Evolutionary conservation across 768 basidiomycete genomes (phyloP).

Genomic region (Pleurotus cornucopiae): DNA sequence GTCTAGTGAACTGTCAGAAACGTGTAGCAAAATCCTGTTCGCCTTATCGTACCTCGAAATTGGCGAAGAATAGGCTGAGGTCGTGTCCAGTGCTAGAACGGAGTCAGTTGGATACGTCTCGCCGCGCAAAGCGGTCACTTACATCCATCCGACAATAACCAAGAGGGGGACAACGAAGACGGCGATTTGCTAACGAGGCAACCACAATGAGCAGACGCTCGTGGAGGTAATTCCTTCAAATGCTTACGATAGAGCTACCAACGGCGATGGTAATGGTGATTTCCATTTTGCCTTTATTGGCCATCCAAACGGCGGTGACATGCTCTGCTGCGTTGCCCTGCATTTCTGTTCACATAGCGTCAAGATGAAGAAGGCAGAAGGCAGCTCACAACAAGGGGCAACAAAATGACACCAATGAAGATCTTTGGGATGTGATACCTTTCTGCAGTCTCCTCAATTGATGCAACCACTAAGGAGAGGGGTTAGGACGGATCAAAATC

Average conservation of each 20-base stretch:
- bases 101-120: not conserved
- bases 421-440: slow-evolving; percentile 77
- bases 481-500: slow-evolving; percentile 19
- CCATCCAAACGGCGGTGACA: slow-evolving; percentile 84
- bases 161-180: slow-evolving; percentile 83
- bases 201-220: not conserved
- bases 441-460: slow-evolving; percentile 87
- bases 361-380: not conserved
- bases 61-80: slow-evolving; percentile 77
- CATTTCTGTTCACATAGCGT: too few species aligned
- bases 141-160: slow-evolving; percentile 87
- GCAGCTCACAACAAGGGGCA: slow-evolving; percentile 76
- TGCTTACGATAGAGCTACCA: slow-evolving; percentile 72
- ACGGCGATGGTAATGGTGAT: slow-evolving; percentile 76
- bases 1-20: slow-evolving; percentile 41
- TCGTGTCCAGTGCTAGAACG: slow-evolving; percentile 55
- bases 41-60: slow-evolving; percentile 61
- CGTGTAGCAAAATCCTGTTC: slow-evolving; percentile 1
- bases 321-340: slow-evolving; percentile 86
- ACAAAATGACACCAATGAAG: slow-evolving; percentile 82
- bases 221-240: not conserved
- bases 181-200: slow-evolving; percentile 65
- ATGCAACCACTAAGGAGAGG: slow-evolving; percentile 64
- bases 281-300: slow-evolving; percentile 63
- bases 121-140: slow-evolving; percentile 26